Base-by-base conservation (phyloP, 129 eudicot species). In the Helianthus annuus region DNA sequence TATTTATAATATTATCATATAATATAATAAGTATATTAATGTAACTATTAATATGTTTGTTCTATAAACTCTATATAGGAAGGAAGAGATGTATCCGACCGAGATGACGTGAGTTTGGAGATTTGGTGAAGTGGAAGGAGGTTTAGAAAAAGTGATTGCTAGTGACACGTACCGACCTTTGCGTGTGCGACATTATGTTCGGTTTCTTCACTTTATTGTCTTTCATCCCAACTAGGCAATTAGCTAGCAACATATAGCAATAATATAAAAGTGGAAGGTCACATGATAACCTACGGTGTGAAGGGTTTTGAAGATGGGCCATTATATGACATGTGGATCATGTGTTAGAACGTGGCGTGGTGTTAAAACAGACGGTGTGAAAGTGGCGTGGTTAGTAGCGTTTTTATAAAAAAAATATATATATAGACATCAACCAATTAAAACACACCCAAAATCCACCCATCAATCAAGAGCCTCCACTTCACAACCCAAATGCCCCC, bases 81-180 rank as follows among this genome's bases (percentile, higher is more conserved):
- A 55, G 61, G 27, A 55, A 55, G 61, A 55, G n/a, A 55, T 17
- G 14, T 24, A 22, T 57, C 3, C 15, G n/a, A 22, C 5, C 63
- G 10, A 59, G 15, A 59, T 29, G 42, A 59, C 44, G n/a, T 59
- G 65, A 59, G 65, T 59, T 12, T 59, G 65, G 44, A 59, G 65
- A 40, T 32, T 59, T 59, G 19, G 65, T 59, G 65, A 59, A 32
- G 44, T 29, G 44, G 4, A 57, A 57, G 40, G 39, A 57, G 6
- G 64, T 24, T 57, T 19, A 24, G n/a, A 29, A 57, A 57, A 24
- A 22, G 64, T 57, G 64, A 24, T 59, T 5, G 29, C 9, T 59
- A 59, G 19, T 59, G 65, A 59, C 65, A 59, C 65, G 16, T 59
- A 59, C 44, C 65, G 13, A 59, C 11, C 65, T 59, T 59, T 59